Evolutionary conservation across 441 rosid species (phyloP).

Genomic region (Jatropha podagrica): DNA sequence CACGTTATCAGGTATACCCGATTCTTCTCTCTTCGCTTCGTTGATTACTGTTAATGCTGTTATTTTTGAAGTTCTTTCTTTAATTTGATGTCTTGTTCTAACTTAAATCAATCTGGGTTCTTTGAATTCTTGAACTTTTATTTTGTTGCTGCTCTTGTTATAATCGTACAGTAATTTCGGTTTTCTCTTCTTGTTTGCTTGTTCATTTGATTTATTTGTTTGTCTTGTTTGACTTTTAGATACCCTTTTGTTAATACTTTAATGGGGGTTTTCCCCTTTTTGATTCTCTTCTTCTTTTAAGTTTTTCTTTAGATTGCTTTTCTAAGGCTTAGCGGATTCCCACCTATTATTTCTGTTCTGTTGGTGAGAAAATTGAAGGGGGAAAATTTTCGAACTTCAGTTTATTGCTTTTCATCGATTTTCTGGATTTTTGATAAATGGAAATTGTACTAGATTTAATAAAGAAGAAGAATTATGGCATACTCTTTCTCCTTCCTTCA

Average conservation of each 20-base stretch:
- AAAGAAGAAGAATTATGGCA: too few species aligned
- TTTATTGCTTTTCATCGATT: neutral
- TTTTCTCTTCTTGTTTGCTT: neutral
- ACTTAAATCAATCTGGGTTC: neutral
- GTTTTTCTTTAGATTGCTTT: neutral
- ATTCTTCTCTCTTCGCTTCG: constrained; percentile 4
- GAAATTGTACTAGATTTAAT: neutral
- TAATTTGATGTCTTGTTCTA: neutral
- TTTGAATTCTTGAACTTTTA: constrained; percentile 10
- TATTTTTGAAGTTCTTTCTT: neutral
- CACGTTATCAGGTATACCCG: constrained; percentile 20
- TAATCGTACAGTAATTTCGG: neutral
- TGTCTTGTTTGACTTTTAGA: constrained; percentile 13
- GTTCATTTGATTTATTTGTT: neutral
- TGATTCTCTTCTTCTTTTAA: neutral
- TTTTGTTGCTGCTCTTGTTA: neutral
- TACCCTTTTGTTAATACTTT: constrained; percentile 12
- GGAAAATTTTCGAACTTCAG: constrained; percentile 4
- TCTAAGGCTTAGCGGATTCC: constrained; percentile 4
- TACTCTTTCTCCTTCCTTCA: too few species aligned
- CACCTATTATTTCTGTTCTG: constrained; percentile 13
- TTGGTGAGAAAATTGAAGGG: constrained; percentile 19
- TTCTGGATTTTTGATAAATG: neutral
- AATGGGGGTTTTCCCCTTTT: constrained; percentile 9
- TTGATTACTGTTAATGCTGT: constrained; percentile 4